A percentile compares a stretch with the other conserved stretches of the same genome.
Evolutionary conservation across 2,329 filamentous ascomycete species (phyloP).

Genomic region (Polychaeton citri): DNA sequence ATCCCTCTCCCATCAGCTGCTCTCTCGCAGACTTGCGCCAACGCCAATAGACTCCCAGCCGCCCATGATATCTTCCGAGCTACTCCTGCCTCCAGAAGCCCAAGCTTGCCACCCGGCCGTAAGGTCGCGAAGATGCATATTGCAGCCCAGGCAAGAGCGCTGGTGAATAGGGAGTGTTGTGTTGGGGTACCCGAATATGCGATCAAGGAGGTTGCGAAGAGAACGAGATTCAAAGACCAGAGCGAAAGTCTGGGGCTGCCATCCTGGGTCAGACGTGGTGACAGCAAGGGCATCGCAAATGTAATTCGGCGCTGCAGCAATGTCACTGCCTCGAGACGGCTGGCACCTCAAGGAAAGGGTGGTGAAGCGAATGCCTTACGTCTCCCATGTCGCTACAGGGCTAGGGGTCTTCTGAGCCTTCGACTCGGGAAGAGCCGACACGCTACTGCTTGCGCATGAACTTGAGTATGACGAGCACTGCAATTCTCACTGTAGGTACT

Average conservation of each 20-base stretch:
- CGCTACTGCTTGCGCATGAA: too few species aligned
- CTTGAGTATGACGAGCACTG: too few species aligned
- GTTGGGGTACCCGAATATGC: conserved; percentile 22
- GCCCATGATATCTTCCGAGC: conserved; percentile 23
- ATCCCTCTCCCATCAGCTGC: conserved; percentile 30
- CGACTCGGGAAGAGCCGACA: too few species aligned
- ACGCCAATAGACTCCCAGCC: conserved; percentile 28
- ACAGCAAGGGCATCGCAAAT: neutral
- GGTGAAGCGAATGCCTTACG: too few species aligned
- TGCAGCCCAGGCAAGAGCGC: conserved; percentile 28
- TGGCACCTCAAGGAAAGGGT: too few species aligned
- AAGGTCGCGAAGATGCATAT: conserved; percentile 24
- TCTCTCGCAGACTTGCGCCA: conserved; percentile 31
- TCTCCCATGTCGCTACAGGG: too few species aligned
- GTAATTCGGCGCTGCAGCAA: too few species aligned
- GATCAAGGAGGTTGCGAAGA: conserved; percentile 22
- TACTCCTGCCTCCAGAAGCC: conserved; percentile 10
- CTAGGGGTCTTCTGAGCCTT: too few species aligned
- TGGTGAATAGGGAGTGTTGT: conserved; percentile 29
- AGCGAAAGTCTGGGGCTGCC: conserved; percentile 5
- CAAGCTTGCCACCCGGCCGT: conserved; percentile 14
- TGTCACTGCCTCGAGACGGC: too few species aligned
- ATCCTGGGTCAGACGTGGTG: conserved; percentile 7
- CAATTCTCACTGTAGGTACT: too few species aligned
- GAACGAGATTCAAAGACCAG: conserved; percentile 17